phyloP scores from a whole-genome alignment of 2,329 filamentous ascomycete species.

The Botrytis sinoallii region DNA sequence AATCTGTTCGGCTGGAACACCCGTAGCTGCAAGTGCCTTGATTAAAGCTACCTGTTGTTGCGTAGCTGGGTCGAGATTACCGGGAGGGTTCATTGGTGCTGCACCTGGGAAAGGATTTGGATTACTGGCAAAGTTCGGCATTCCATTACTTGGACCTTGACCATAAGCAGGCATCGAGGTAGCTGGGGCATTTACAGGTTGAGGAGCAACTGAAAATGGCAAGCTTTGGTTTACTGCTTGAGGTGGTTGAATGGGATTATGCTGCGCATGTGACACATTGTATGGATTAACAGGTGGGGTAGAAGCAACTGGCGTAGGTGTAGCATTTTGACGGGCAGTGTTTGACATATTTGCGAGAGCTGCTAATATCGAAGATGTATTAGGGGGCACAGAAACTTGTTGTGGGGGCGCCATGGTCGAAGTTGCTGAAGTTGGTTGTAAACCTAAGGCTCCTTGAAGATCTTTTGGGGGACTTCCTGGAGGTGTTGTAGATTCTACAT shows the following conservation, averaged over 20 bases:
- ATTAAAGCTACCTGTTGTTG: conserved; percentile 72
- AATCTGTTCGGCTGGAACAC: conserved; percentile 72
- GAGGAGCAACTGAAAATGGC: conserved; percentile 43
- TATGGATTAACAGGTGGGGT: conserved; percentile 38
- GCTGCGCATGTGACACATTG: conserved; percentile 49
- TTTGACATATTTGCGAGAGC: conserved; percentile 67
- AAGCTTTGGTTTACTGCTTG: conserved; percentile 31
- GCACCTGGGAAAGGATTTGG: conserved; percentile 40
- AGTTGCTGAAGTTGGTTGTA: conserved; percentile 39
- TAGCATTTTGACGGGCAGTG: conserved; percentile 64
- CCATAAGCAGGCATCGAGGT: conserved; percentile 34
- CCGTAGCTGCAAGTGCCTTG: conserved; percentile 71
- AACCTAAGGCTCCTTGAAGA: conserved; percentile 42
- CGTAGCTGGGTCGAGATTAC: conserved; percentile 49
- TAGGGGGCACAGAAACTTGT: conserved; percentile 47
- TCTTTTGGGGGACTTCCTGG: conserved; percentile 50
- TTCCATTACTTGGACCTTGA: conserved; percentile 40
- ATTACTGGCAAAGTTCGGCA: conserved; percentile 40
- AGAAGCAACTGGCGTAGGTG: conserved; percentile 33
- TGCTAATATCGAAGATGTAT: conserved; percentile 67
- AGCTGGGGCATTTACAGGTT: conserved; percentile 58
- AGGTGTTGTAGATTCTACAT: conserved; percentile 70
- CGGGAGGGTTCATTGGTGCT: conserved; percentile 39
- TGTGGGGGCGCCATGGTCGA: conserved; percentile 45
- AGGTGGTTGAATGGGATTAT: conserved; percentile 39